Percentiles rank a stretch among this genome's conserved stretches.
These are phyloP conservation scores for Ophiostoma triangulosporum DNA, from an alignment of 2,329 filamentous ascomycete species.

Conservation along the genomic window DNA sequence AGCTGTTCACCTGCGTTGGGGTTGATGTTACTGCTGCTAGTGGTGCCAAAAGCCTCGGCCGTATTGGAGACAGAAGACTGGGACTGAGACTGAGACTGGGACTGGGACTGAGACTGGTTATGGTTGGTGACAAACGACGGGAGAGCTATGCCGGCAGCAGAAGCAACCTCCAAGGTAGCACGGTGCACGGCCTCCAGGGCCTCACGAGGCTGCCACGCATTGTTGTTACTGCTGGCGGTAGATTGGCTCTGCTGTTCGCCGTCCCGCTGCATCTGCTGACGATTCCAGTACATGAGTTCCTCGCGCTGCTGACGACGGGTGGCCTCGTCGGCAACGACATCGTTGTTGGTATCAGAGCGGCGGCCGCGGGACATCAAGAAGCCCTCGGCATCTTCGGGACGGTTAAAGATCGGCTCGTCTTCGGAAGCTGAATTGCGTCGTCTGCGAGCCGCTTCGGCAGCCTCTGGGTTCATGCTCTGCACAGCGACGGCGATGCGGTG, in stretches of 20 bases:
- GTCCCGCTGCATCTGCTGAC: slow-evolving; percentile 34
- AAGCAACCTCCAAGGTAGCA: slow-evolving; percentile 10
- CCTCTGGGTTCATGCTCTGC: slow-evolving; percentile 35
- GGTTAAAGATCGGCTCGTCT: slow-evolving; percentile 45
- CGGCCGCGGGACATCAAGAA: slow-evolving; percentile 41
- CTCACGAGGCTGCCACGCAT: slow-evolving; percentile 4
- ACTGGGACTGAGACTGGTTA: neutral
- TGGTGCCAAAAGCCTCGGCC: slow-evolving; percentile 11
- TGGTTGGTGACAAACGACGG: neutral
- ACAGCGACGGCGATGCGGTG: slow-evolving; percentile 47
- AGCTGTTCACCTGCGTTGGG: slow-evolving; percentile 30
- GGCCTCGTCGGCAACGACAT: slow-evolving; percentile 49
- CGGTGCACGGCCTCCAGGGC: slow-evolving; percentile 6
- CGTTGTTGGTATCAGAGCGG: slow-evolving; percentile 24
- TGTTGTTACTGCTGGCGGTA: neutral
- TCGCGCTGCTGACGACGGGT: slow-evolving; percentile 47
- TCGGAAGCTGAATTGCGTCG: slow-evolving; percentile 25
- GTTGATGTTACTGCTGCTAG: slow-evolving; percentile 13
- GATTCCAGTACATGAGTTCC: slow-evolving; percentile 54
- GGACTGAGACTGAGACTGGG: neutral
- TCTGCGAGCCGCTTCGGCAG: neutral
- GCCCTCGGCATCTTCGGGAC: slow-evolving; percentile 52
- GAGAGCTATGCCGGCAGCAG: slow-evolving; percentile 9
- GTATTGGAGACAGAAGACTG: slow-evolving; percentile 24
- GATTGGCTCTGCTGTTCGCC: slow-evolving; percentile 10